Evolutionary conservation across 257 asterid genomes (phyloP), one percentile per base, ranked within the genome.

Genomic region (Nicotiana benthamiana): DNA sequence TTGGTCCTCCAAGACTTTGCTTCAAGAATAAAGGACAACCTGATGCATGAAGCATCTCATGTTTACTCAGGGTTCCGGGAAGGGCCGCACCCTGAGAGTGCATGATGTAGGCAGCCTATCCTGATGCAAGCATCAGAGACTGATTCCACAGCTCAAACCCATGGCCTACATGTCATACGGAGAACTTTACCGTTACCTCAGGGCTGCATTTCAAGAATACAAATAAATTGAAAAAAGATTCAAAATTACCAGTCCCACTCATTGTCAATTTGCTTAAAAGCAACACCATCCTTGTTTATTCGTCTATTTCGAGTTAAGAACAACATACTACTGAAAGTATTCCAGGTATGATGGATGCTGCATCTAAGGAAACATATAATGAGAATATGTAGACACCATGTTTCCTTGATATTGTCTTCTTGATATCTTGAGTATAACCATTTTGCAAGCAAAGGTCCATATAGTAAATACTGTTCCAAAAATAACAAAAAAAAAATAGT

Each of bases 231-330:
- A 36, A n/a, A 9, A 9, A 70, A 5, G 18, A 70, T 22, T 48
- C 15, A 24, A 46, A 64, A 67, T 74, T 87, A 94, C 98, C 98
- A 94, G 54, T 93, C 85, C 95, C 97, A 92, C 85, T 95, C 99
- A 56, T 76, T 78, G 87, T 95, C 99, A 83, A 95, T 93, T 91
- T 95, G 99, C 57, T 91, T 84, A 79, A 93, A 95, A 78, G 83
- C 97, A 26, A 90, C 88, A 8, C 98, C 99, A 88, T 87, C 82
- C 84, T 90, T 89, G 82, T 85, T 34, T 83, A 95, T 93, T 26
- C 83, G 84, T 20, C 94, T 92, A 82, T 90, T 95, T 34, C 98
- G 88, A 0, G 89, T 92, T 2, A 92, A 83, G 67, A 93, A 95
- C 10, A 92, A 88, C 97, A 91, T 92, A 81, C 87, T 92, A 85